phyloP scores from a whole-genome alignment of 2,329 filamentous ascomycete genomes.

The Eutypa lata region DNA sequence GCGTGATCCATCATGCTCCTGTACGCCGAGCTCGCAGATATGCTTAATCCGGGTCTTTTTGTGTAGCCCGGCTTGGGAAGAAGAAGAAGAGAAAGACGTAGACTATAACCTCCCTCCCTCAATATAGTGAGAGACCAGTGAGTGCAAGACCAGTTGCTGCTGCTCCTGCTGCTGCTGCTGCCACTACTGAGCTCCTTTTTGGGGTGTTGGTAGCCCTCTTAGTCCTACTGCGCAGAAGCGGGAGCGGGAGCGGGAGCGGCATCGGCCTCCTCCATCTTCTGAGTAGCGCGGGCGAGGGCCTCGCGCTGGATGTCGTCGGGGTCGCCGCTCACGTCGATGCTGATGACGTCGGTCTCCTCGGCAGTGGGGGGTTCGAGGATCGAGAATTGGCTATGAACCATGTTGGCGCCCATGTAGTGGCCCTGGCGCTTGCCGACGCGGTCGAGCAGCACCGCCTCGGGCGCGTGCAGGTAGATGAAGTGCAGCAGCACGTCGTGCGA shows the following conservation, averaged over 20 bases:
- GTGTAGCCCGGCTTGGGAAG: too few relatives aligned
- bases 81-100: too few relatives aligned
- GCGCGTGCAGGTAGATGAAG: slow-evolving; percentile 86
- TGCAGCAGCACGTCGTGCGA: slow-evolving; percentile 73
- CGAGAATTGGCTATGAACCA: slow-evolving; percentile 91
- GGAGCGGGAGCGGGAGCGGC: not conserved
- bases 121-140: too few relatives aligned
- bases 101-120: too few relatives aligned
- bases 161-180: too few relatives aligned
- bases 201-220: not conserved
- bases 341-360: slow-evolving; percentile 70
- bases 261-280: slow-evolving; percentile 46
- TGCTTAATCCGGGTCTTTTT: too few relatives aligned
- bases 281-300: slow-evolving; percentile 55
- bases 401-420: slow-evolving; percentile 94
- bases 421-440: slow-evolving; percentile 72
- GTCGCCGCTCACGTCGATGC: slow-evolving; percentile 62
- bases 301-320: slow-evolving; percentile 58
- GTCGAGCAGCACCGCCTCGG: slow-evolving; percentile 70
- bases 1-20: not conserved
- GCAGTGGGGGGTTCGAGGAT: slow-evolving; percentile 76
- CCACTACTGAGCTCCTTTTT: too few relatives aligned
- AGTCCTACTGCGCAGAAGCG: not conserved
- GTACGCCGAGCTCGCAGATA: not conserved
- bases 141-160: too few relatives aligned